Evolutionary conservation across 345 rosid species (phyloP).

Genomic region (Moricandia arvensis): DNA sequence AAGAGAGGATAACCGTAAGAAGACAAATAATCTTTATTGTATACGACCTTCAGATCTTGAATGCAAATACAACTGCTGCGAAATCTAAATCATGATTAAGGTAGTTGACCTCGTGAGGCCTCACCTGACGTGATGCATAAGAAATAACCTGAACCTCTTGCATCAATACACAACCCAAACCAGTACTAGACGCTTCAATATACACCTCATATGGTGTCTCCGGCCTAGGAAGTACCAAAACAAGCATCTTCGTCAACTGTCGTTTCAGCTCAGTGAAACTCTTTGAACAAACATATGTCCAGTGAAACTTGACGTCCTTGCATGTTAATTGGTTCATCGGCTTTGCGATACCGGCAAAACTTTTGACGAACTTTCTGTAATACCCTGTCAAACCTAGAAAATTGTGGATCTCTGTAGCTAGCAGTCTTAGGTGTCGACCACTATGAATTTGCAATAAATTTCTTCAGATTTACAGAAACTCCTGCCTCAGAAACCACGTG

Average conservation of each 20-base stretch:
- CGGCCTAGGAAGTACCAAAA: neutral
- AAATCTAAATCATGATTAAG: too few relatives aligned
- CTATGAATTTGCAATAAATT: neutral
- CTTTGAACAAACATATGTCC: neutral
- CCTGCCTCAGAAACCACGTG: neutral
- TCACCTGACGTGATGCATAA: too few relatives aligned
- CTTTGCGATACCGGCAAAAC: neutral
- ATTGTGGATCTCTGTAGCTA: neutral
- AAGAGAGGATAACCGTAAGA: constrained; percentile 63
- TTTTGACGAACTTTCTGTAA: neutral
- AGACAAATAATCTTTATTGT: constrained; percentile 44
- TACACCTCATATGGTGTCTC: neutral
- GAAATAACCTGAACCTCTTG: too few relatives aligned
- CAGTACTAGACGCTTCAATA: too few relatives aligned
- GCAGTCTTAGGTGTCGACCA: neutral
- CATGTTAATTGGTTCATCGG: neutral
- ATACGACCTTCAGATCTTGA: neutral
- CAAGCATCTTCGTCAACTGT: neutral
- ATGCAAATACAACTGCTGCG: too few relatives aligned
- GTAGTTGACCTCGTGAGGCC: too few relatives aligned
- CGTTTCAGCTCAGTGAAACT: neutral
- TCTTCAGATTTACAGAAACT: neutral
- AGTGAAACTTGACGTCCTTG: neutral
- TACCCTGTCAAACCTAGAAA: neutral
- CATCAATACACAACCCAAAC: too few relatives aligned